Evolutionary conservation across 148 eudicot genomes (phyloP).

Genomic region (Gaultheria prostrata): DNA sequence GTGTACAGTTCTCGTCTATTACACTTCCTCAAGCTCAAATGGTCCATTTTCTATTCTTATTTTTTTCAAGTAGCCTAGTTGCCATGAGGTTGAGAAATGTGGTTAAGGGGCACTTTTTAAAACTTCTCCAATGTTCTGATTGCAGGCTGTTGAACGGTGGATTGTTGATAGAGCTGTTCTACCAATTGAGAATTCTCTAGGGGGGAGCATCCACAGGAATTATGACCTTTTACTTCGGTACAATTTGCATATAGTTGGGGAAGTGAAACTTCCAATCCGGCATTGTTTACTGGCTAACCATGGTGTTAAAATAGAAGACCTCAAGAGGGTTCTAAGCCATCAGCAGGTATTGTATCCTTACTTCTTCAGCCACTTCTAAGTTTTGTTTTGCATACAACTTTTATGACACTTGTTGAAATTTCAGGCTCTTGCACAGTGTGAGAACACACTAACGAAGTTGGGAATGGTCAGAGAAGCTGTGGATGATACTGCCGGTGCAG

Average conservation of each 20-base stretch:
- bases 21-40: not conserved
- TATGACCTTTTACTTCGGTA: conserved; percentile 84
- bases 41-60: not conserved
- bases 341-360: conserved; percentile 56
- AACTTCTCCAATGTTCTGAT: conserved; percentile 2
- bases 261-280: conserved; percentile 67
- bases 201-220: conserved; percentile 91
- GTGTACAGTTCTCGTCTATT: not conserved
- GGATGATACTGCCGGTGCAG: conserved; percentile 95
- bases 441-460: conserved; percentile 58
- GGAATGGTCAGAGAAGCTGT: conserved; percentile 79
- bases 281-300: conserved; percentile 82
- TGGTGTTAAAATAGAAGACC: conserved; percentile 62
- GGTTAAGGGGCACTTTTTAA: not conserved
- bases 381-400: not conserved
- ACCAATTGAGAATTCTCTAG: conserved; percentile 87
- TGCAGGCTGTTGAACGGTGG: conserved; percentile 78
- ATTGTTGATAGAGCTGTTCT: conserved; percentile 86
- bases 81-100: not conserved
- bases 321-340: conserved; percentile 82
- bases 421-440: conserved; percentile 45
- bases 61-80: not conserved
- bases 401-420: conserved; percentile 10
- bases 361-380: not conserved
- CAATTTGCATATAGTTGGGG: conserved; percentile 83